A percentile compares a stretch with the other conserved stretches of the same genome.
Conservation (phyloP, 257 asterid genomes). For the Solanum neorickii region DNA sequence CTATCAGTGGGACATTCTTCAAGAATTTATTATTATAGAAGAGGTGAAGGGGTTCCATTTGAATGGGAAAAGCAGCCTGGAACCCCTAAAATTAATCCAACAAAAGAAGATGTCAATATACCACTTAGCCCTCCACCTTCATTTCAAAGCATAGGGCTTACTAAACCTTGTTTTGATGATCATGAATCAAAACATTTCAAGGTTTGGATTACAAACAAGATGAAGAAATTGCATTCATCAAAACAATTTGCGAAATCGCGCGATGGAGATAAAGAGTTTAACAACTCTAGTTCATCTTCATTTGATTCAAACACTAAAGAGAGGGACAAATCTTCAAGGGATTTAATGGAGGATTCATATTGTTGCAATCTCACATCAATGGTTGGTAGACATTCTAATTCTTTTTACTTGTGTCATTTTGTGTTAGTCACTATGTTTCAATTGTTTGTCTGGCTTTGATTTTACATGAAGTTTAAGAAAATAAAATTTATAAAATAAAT, state of each 20-base stretch:
- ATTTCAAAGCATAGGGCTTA: constrained; percentile 36
- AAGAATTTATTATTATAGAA: constrained; percentile 28
- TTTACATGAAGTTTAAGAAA: not conserved
- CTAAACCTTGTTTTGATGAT: constrained; percentile 32
- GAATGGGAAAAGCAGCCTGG: constrained; percentile 78
- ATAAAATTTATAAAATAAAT: too few relatives aligned
- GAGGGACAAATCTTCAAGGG: constrained; percentile 9
- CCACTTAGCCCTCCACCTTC: constrained; percentile 65
- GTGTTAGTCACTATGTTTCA: not conserved
- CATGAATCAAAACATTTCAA: constrained; percentile 1
- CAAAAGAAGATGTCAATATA: constrained; percentile 19
- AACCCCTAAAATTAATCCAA: constrained; percentile 35
- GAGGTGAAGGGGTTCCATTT: constrained; percentile 60
- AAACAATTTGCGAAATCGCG: not conserved
- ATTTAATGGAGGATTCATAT: constrained; percentile 19
- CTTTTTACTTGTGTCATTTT: not conserved
- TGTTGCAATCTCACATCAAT: constrained; percentile 34
- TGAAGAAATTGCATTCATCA: not conserved
- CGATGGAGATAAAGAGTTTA: not conserved
- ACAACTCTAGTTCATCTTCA: constrained; percentile 24
- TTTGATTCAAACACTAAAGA: constrained; percentile 8
- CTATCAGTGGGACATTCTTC: constrained; percentile 48
- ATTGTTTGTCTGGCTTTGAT: not conserved
- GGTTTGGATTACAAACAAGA: constrained; percentile 9
- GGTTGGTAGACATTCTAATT: constrained; percentile 20